phyloP scores from a whole-genome alignment of 1,284 basidiomycete genomes.

The Pholiota adiposa region DNA sequence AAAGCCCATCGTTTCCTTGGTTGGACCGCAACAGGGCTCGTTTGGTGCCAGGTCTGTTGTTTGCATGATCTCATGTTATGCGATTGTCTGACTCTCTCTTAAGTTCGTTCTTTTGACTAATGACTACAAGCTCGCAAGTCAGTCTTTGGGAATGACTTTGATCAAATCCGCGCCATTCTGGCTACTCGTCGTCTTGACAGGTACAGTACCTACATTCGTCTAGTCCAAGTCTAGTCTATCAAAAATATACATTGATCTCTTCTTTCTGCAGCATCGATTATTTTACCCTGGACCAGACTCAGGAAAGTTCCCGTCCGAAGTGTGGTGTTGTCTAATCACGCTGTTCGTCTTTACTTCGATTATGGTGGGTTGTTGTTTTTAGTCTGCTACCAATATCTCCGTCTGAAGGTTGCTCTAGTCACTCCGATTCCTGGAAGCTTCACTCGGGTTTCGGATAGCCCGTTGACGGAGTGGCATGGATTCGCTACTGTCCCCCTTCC shows the following conservation, averaged over 20 bases:
- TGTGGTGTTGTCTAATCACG: conserved; percentile 59
- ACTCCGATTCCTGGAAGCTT: conserved; percentile 59
- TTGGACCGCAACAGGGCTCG: conserved; percentile 55
- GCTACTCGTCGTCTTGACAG: conserved; percentile 54
- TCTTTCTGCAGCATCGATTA: conserved; percentile 44
- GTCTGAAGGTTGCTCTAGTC: conserved; percentile 24
- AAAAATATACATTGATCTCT: background rate
- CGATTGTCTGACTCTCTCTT: background rate
- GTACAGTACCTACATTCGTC: conserved; percentile 30
- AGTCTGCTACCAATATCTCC: conserved; percentile 6
- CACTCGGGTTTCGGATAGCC: conserved; percentile 55
- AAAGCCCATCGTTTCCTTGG: conserved; percentile 59
- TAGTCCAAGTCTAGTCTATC: background rate
- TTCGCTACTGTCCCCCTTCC: conserved; percentile 61
- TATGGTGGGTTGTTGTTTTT: conserved; percentile 41
- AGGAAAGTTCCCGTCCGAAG: conserved; percentile 56
- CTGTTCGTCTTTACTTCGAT: conserved; percentile 60
- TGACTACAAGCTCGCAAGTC: conserved; percentile 48
- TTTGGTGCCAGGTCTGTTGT: conserved; percentile 56
- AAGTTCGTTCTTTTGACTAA: conserved; percentile 56
- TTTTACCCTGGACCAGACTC: conserved; percentile 57
- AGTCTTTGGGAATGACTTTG: conserved; percentile 48
- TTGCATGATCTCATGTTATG: background rate
- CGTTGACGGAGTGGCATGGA: conserved; percentile 64
- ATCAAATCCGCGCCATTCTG: conserved; percentile 54